Percentiles rank a stretch among this genome's conserved stretches.
Evolutionary conservation across 192 early-diverging fungal genomes (phyloP).

Genomic region (Spizellomyces sp.): DNA sequence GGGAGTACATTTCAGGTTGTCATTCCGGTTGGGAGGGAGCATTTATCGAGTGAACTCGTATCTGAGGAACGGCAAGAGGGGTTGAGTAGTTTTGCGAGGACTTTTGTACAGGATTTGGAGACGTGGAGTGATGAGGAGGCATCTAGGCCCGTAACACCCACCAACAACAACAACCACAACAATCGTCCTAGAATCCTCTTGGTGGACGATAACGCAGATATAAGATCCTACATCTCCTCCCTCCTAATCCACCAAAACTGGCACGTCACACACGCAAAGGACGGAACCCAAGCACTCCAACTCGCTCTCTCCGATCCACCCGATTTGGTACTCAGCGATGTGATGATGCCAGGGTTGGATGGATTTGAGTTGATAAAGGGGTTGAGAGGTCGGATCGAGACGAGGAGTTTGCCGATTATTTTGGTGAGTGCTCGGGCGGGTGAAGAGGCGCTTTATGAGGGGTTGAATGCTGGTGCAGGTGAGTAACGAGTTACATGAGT

Average conservation of each 20-base stretch:
- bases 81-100: no score
- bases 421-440: constrained; percentile 57
- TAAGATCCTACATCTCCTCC: neutral
- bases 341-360: constrained; percentile 66
- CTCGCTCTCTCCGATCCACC: neutral
- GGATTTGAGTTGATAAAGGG: constrained; percentile 53
- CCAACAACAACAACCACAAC: no score
- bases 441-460: constrained; percentile 52
- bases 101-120: neutral
- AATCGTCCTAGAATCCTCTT: neutral
- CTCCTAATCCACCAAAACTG: neutral
- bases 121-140: constrained; percentile 11
- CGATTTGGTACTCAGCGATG: constrained; percentile 39
- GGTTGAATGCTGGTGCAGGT: constrained; percentile 57
- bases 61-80: neutral
- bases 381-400: constrained; percentile 34
- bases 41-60: neutral
- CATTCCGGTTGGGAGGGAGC: constrained; percentile 17
- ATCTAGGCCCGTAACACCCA: neutral
- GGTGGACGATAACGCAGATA: constrained; percentile 18
- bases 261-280: neutral
- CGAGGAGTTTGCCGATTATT: constrained; percentile 56
- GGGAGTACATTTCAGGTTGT: constrained; percentile 10
- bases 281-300: constrained; percentile 6
- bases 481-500: no score